Base-by-base conservation (phyloP, 371 early-diverging fungal species). In the Mucor racemosus region DNA sequence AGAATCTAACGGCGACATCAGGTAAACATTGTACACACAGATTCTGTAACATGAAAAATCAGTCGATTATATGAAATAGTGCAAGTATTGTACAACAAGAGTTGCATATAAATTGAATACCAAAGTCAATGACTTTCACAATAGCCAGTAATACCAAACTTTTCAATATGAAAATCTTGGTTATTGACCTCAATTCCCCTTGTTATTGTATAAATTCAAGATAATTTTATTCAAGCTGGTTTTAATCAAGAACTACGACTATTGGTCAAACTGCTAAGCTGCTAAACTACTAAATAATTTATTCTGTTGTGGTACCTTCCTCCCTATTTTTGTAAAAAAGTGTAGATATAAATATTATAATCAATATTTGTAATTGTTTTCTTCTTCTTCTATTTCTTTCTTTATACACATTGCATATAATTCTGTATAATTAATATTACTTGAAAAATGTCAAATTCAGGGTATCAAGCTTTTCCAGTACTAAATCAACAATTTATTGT, bases 401-500 rank as follows among this genome's bases (percentile, higher is more conserved):
- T 13, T 31, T 31, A 13, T 31, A 1, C 14, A 4, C 26, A 19
- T 19, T 19, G 4, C 15, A 8, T 7, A 4, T 19, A 4, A 19
- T 19, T 9, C 17, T 46, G 19, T 17, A 19, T n/a, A 1, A 15
- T 17, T 17, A 15, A 17, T 3, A 46, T 19, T 46, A 19, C 2
- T 44, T 46, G 4, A 46, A 4, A 46, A 10, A 53, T 53, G 53
- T 11, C 53, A 31, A 53, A 53, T 13, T 53, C 53, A 14, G 53
- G 31, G 11, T 81, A 81, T 58, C 86, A 88, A 59, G 81, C 90
- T 31, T 89, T 89, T 67, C 86, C 88, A 35, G 90, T 87, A n/a
- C 75, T 89, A 35, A 88, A 88, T 46, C 87, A 90, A 65, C 86
- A 86, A 65, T 90, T 90, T 76, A 83, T 88, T 67, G 88, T 91